Evolutionary conservation across 73 alveolate species (phyloP), one percentile per base, ranked within the genome.

Genomic region (Paramecium bursaria): DNA sequence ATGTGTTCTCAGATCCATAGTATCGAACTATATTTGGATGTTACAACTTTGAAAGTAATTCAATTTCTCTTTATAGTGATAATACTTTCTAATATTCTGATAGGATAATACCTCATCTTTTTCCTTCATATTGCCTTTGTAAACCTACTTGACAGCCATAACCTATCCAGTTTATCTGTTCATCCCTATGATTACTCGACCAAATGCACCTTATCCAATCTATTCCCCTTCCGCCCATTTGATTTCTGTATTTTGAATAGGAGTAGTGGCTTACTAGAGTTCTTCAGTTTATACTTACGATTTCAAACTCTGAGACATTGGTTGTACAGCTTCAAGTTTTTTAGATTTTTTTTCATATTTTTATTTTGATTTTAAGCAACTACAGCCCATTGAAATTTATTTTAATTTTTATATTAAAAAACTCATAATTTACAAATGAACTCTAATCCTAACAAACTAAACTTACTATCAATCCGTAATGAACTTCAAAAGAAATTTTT

Each of bases 131-230:
- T 9, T 50, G 5, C 2, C 49, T 46, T 26, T 44, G 46, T 33
- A 79, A 13, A 91, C 88, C 25, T 75, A 50, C 51, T 94, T 94
- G 23, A 96, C 96, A 14, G 99, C 99, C 42, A 90, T 76, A 0
- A 90, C 75, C 46, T 87, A 50, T 1, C 98, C 98, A 31, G 92
- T 96, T 3, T 76, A 86, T 52, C 51, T 75, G 47, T 95, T 90
- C 75, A 95, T 75, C 25, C 96, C 97, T 91, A 92, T 88, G 57
- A 91, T 90, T 30, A 96, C 99, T 74, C 88, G 86, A 3, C 99
- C 99, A 92, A 91, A 96, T 6, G 98, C 91, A 0, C 99, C 99
- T 74, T 86, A 75, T 3, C 99, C 99, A 17, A 96, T 47, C 42
- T 88, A 75, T 33, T 96, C 95, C n/a, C 98, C 91, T 21, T 74